Percentiles rank a stretch among this genome's conserved stretches.
phyloP scores from a whole-genome alignment of 129 eudicot species.

The Flaveria robusta region DNA sequence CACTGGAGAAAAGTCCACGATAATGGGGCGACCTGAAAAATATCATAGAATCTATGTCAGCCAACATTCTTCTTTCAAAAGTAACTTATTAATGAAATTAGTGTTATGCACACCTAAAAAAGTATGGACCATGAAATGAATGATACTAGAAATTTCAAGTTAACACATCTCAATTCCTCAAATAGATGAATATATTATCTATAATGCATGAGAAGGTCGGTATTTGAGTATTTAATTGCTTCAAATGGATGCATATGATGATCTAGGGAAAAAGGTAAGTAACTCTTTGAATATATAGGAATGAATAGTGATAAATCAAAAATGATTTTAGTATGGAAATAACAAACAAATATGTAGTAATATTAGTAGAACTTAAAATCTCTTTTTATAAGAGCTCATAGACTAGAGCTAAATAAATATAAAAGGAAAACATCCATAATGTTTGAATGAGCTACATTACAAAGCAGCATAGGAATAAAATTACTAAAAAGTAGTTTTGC shows the following conservation, averaged over 20 bases:
- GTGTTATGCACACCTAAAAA: neutral
- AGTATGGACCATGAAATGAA: neutral
- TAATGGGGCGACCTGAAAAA: constrained; percentile 83
- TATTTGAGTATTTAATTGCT: neutral
- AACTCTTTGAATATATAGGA: neutral
- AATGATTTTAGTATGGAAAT: neutral
- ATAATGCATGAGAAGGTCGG: neutral
- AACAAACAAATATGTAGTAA: neutral
- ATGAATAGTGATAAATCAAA: neutral
- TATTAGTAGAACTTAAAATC: neutral
- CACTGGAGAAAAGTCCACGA: constrained; percentile 95
- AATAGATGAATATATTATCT: neutral
- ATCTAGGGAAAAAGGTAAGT: neutral
- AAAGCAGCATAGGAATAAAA: neutral
- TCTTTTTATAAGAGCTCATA: neutral
- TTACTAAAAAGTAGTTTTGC: neutral
- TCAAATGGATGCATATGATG: neutral
- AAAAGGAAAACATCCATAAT: neutral
- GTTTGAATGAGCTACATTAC: neutral
- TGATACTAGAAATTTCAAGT: neutral
- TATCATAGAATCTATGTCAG: constrained; percentile 10
- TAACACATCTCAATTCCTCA: neutral
- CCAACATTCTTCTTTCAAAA: neutral
- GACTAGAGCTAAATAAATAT: neutral
- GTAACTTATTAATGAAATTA: neutral